Base-by-base conservation (phyloP, 495 filamentous ascomycete genomes). In the Parmelia sp. region DNA sequence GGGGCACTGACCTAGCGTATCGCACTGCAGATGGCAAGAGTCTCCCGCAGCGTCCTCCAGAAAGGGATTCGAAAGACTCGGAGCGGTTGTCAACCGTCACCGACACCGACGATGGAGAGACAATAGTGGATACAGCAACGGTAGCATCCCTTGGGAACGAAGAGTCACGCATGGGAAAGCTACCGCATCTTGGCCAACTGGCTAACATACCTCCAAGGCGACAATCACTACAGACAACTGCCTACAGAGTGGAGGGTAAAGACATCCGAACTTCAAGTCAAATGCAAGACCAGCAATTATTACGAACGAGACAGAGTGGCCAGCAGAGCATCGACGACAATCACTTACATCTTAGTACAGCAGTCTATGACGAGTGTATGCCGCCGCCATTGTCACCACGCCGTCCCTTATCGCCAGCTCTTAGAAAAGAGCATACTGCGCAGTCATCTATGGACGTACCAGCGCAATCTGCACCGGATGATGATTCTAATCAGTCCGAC, bases 11-110 rank as follows among this genome's bases (percentile, higher is more conserved):
- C 36, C 82, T 86, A 14, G 74, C 79, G 21, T 79, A 85, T 60
- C 74, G 81, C 47, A 65, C 75, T 57, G 70, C 78, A 42, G 82
- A 85, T 66, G 82, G 82, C 36, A 92, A 91, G 70, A 87, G 87
- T 39, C 77, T 96, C 21, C 93, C 93, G 17, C 81, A 86, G 44
- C 81, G 91, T 36, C 94, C 94, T 14, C 81, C 86, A 58, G 90
- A 88, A 69, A 83, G 85, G 71, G 86, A 88, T 61, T 86, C 82
- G 60, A 79, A 74, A 56, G 82, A 82, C 42, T 77, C 80, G 53
- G 68, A 77, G 37, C 73, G 81, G 37, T 75, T 78, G 31, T 77
- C 76, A 40, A 61, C 74, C 27, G 63, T 81, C 47, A 76, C 78
- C 36, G 78, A 84, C 63, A 81, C 83, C 44, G 77, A 83, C 21